Conservation (phyloP, 2,329 filamentous ascomycete species). For the Claviceps pazoutovae region DNA sequence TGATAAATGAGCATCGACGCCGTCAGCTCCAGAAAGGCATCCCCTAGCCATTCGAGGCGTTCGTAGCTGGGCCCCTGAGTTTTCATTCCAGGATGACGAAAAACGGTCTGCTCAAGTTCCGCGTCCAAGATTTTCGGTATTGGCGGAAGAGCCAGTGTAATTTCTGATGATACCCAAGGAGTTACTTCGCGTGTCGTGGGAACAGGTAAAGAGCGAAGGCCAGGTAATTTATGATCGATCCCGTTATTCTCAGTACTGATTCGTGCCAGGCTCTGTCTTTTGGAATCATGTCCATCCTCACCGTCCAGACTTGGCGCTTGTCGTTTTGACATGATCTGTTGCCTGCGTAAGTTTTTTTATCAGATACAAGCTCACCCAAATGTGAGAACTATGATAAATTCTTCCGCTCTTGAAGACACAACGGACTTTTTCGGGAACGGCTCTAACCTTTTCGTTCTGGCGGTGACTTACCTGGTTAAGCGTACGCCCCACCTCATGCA, state of each 20-base stretch:
- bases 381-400: neutral
- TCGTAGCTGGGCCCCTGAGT: conserved; percentile 45
- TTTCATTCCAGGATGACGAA: conserved; percentile 47
- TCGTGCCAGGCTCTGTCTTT: conserved; percentile 2
- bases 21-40: conserved; percentile 70
- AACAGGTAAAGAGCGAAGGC: conserved; percentile 1
- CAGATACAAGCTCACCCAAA: neutral
- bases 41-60: conserved; percentile 75
- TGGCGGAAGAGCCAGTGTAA: conserved; percentile 35
- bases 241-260: neutral
- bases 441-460: neutral
- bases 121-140: conserved; percentile 48
- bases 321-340: conserved; percentile 3
- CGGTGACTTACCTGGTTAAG: neutral
- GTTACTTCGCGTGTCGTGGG: conserved; percentile 16
- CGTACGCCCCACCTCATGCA: neutral
- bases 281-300: conserved; percentile 2
- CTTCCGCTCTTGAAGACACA: neutral
- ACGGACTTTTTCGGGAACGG: neutral
- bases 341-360: neutral
- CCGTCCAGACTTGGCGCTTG: neutral
- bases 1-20: conserved; percentile 62
- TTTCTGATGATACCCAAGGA: conserved; percentile 37
- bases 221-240: neutral
- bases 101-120: conserved; percentile 45